Evolutionary conservation across 805 yeast genomes (phyloP), one percentile per base, ranked within the genome.

Genomic region (Kurtzmaniella cleridarum): DNA sequence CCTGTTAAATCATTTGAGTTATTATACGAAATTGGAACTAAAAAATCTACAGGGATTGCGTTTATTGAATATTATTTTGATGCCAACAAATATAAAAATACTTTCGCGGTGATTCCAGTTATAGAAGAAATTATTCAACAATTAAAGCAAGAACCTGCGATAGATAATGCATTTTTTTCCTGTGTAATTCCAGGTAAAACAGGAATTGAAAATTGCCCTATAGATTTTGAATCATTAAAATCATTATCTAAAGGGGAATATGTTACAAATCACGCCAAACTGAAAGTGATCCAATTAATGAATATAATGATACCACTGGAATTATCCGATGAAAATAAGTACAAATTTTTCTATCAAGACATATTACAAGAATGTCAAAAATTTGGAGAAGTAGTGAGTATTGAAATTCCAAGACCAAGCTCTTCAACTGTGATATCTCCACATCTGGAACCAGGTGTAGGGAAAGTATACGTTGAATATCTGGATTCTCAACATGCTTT

Each of bases 391-490:
- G 75, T 84, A 3, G 61, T 60, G 12, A 66, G 74, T 3, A 60
- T 86, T 1, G 71, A 69, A 40, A 75, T 88, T 13, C 89, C 93
- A 0, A 69, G 73, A 47, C 89, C 81, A 0, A 79, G 51, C 43
- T 73, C 54, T 69, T 70, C 54, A 40, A 75, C 60, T 40, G 73
- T 62, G 35, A 43, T 65, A 27, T 55, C 53, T 30, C 66, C 62
- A 36, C 60, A 62, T 35, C 50, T 61, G 3, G 65, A 67, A 28
- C 69, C 82, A 2, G 86, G 84, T 5, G 70, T 81, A 35, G 96
- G 96, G 0, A 81, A 77, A 45, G 70, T 88, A 0, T 88, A 71
- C 55, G 76, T 85, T 16, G 78, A 81, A 55, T 89, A 84, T 58
- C 69, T 66, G 1, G 63, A 65, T 10, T 59, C 66, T 2, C 73